A percentile compares a stretch with the other conserved stretches of the same genome.
phyloP scores from a whole-genome alignment of 78 protist species.

The Polysphondylium violaceum region DNA sequence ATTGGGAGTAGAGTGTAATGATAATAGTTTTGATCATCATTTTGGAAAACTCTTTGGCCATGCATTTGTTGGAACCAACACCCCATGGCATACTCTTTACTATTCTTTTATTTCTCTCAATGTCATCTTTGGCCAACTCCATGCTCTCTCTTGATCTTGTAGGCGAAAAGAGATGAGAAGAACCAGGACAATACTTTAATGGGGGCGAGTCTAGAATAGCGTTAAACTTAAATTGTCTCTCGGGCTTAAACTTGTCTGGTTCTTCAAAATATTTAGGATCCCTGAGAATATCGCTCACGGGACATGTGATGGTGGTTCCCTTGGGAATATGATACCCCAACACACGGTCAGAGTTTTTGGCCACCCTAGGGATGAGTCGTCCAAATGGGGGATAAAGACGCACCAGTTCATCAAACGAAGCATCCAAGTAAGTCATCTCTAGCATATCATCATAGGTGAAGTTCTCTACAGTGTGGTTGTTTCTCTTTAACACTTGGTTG shows the following conservation, averaged over 20 bases:
- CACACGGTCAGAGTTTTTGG: constrained; percentile 32
- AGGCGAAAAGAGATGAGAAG: no score
- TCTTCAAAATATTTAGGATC: constrained; percentile 11
- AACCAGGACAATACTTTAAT: no score
- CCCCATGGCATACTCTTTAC: constrained; percentile 44
- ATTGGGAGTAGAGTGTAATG: constrained; percentile 10
- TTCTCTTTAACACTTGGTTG: background rate
- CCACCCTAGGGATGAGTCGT: constrained; percentile 25
- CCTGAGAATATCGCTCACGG: constrained; percentile 12
- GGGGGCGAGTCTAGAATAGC: no score
- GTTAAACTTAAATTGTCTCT: constrained; percentile 16
- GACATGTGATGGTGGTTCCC: constrained; percentile 50
- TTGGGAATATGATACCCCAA: constrained; percentile 55
- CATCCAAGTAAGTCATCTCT: constrained; percentile 44
- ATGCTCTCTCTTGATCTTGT: no score
- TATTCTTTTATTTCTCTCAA: constrained; percentile 24
- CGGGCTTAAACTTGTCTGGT: constrained; percentile 56
- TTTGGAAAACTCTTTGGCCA: constrained; percentile 28
- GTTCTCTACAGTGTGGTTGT: background rate
- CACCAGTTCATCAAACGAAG: constrained; percentile 1
- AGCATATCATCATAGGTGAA: background rate
- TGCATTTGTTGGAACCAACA: constrained; percentile 34
- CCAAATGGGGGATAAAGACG: constrained; percentile 53
- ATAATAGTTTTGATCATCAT: constrained; percentile 18
- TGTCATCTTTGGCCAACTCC: no score